Base-by-base conservation (phyloP, 495 filamentous ascomycete species). In the Parathielavia appendiculata region DNA sequence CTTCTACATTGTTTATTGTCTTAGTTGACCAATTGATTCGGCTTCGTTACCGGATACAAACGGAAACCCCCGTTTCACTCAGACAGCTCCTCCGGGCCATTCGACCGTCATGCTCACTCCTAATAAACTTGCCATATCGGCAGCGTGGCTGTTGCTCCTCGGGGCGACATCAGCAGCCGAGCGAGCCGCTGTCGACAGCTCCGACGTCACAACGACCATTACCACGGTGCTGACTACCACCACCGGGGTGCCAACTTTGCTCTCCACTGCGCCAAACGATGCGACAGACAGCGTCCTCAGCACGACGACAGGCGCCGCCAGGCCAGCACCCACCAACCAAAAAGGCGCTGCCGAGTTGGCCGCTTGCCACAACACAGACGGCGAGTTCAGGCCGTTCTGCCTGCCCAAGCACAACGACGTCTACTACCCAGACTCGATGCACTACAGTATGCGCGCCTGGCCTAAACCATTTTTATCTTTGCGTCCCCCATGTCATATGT, bases 181-280 rank as follows among this genome's bases (percentile, higher is more conserved):
- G 4, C 55, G 61, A 23, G 40, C 53, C 13, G 60, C 73, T 2
- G 74, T 78, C 51, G 61, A 73, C 58, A 67, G 68, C 35, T 64
- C 68, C 30, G 74, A 73, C 41, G 56, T 53, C 6, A 67, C 73
- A 19, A 69, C 63, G 30, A 67, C 66, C 23, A 61, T 76, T 14
- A 78, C 75, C 13, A 73, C 73, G 13, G 62, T 71, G 17, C 38
- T 67, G 5, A 75, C 65, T 61, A 76, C 72, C 38, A 64, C 75
- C 55, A 60, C 50, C 51, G 72, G 71, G 34, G 76, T 71, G 8
- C 66, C 69, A 26, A 76, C 71, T 14, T 50, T 75, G 34, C 56
- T 75, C 43, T 68, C 66, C 0, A 72, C 61, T n/a, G 72, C 74
- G 10, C 73, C 75, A 16, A 64, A 70, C 58, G 70, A 72, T 32